Percentiles rank a stretch among this genome's conserved stretches.
Conservation (phyloP, 768 basidiomycete species). For the Boletus fagicola region DNA sequence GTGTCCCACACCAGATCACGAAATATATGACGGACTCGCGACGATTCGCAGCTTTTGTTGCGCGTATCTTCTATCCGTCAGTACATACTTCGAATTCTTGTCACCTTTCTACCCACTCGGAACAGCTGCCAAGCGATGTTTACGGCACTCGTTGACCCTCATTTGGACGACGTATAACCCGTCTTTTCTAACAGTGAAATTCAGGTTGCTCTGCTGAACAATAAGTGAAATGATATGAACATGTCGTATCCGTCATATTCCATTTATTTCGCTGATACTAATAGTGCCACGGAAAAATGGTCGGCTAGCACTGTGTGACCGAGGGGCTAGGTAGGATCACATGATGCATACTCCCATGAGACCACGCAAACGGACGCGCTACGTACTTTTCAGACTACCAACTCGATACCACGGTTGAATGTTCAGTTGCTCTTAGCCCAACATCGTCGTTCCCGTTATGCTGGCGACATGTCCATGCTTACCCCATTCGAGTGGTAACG, state of each 20-base stretch:
- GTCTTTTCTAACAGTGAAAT: conserved; percentile 4
- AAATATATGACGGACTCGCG: conserved; percentile 1
- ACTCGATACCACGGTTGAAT: background rate
- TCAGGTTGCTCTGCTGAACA: background rate
- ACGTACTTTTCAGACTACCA: background rate
- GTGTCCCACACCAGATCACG: background rate
- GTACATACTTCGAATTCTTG: background rate
- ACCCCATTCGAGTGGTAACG: background rate
- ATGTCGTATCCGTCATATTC: background rate
- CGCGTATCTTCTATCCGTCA: background rate
- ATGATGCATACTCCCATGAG: background rate
- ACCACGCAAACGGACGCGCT: background rate
- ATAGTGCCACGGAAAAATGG: background rate
- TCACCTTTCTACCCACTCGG: background rate
- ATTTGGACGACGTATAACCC: conserved; percentile 6
- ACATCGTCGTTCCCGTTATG: background rate
- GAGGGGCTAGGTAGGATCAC: background rate
- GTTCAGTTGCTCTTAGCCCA: background rate
- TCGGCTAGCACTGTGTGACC: background rate
- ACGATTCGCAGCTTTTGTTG: background rate
- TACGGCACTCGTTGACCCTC: conserved; percentile 2
- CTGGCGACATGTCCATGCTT: background rate
- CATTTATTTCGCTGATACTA: conserved; percentile 8
- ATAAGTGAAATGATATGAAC: background rate
- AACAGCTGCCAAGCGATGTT: background rate